Evolutionary conservation across 495 filamentous ascomycete genomes (phyloP), one percentile per base, ranked within the genome.

Genomic region (Daldinia childiae): DNA sequence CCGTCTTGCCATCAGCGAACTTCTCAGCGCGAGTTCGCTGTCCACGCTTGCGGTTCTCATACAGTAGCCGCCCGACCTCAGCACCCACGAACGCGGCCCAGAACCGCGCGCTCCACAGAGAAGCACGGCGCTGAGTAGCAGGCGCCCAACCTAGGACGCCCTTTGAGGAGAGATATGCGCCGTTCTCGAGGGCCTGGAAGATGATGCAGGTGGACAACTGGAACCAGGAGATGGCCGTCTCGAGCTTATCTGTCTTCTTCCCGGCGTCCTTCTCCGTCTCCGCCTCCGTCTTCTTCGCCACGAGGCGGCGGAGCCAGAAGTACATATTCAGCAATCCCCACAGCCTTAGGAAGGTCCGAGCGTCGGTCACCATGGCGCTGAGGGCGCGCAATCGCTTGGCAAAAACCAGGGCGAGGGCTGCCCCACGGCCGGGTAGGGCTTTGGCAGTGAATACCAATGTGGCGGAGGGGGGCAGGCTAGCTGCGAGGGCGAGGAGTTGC

Each of bases 111-210:
- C 92, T 92, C 92, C 91, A 96, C 36, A 89, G 74, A 79, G 86
- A 89, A 77, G 88, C 89, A 63, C 81, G 82, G 27, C 76, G 82
- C 75, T 87, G 82, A 58, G 79, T 77, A 60, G 83, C 74, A 4
- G 86, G 84, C 21, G 84, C 84, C 78, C 84, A 87, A 3, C 82
- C 83, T 30, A 97, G 74, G 0, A 97, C 84, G 17, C 88, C 87
- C 72, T 93, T 92, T 21, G 81, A 77, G 5, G 90, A 86, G 8
- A 98, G 85, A 81, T 91, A 97, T 8, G 90, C 91, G 6, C 84
- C 88, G 78, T 97, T 97, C 83, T 98, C 95, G 32, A 97, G 85
- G 9, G 84, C 76, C 79, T 98, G 95, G 82, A 91, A 94, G 4
- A 84, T 69, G 14, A 90, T 77, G 77, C 90, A 91, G 17, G 85